Evolutionary conservation across 148 eudicot genomes (phyloP), one percentile per base, ranked within the genome.

Genomic region (Chenopodium album): DNA sequence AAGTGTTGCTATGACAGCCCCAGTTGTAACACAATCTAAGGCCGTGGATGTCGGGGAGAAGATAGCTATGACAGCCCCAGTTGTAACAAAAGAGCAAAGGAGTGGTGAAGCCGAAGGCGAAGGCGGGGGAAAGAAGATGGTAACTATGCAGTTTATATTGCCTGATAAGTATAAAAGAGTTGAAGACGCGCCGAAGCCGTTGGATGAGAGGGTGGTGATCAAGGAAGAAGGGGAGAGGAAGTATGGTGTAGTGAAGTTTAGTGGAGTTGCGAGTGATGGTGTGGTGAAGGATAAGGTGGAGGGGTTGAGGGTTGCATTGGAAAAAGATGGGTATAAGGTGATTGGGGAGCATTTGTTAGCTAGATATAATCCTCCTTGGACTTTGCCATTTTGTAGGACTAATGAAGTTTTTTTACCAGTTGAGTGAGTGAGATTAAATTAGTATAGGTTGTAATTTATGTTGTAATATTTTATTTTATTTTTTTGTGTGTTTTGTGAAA

Each of bases 311-410:
- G 34, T 28, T 50, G 37, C 84, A 16, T 84, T 93, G 92, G 92
- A 89, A 86, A 89, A 86, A 54, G 98, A 93, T 86, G 95, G 95
- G 79, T 82, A 29, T 73, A 88, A 77, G 86, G 85, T 89, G 48
- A 80, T 79, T 63, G 97, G 93, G 23, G 90, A 86, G 16, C 81
- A 74, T 76, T 67, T 91, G 73, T 76, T 93, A 84, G 98, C 88
- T 0, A 89, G 97, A 89, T 95, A 87, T 82, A 93, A 95, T 83
- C 97, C 97, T 13, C 95, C 98, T 2, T 95, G 97, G 97, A 92
- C 98, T 10, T 65, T 93, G 86, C 95, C 95, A 22, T 76, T 84
- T 26, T 86, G 90, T 11, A 86, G 91, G 88, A 95, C 97, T 44
- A 95, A 95, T 68, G 94, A 95, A 78, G 91, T 92, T 44, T 82